Evolutionary conservation across 2,329 filamentous ascomycete genomes (phyloP), one percentile per base, ranked within the genome.

Genomic region (Diplodia intermedia): DNA sequence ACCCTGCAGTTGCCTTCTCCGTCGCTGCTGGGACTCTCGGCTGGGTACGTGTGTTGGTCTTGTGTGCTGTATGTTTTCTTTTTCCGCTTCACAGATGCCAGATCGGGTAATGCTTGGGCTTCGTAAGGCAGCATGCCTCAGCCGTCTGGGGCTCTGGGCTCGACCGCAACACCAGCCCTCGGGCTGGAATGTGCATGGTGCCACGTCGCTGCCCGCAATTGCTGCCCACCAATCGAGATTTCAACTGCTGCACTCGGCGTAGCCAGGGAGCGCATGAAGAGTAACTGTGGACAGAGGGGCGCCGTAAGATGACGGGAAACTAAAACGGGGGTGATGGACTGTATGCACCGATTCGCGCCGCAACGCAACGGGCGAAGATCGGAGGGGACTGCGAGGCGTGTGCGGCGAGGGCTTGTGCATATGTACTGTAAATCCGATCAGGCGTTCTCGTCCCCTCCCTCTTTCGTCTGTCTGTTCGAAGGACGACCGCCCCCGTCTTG

Each of bases 351-450:
- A 47, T 47, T 47, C 20, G 31, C 18, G 60, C 31, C 18, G 60
- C 50, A 43, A 63, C 60, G 31, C 60, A 52, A 52, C 12, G 20
- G 60, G 60, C 31, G 60, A 63, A 40, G 60, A 63, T 63, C 60
- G 60, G 60, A 63, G 47, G 29, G 14, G 26, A 47, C 43, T 62
- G 54, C 54, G 18, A 38, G 54, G 52, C 4, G 11, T 54, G 52
- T 54, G 52, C 52, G 52, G 57, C 60, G 60, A 52, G 43, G 60
- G 60, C 40, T 20, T 63, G 60, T 52, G 60, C 60, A 63, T 63
- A 61, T 61, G 60, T 63, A 52, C 31, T 49, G 57, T 62, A 62
- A 62, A 62, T 62, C 57, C 57, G 57, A 61, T 49, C 57, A 62
- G 57, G 31, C 57, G 38, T 62, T 49, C 31, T 4, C 29, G 33